phyloP scores from a whole-genome alignment of 1,284 basidiomycete species.

The Pseudozyma flocculosa region DNA sequence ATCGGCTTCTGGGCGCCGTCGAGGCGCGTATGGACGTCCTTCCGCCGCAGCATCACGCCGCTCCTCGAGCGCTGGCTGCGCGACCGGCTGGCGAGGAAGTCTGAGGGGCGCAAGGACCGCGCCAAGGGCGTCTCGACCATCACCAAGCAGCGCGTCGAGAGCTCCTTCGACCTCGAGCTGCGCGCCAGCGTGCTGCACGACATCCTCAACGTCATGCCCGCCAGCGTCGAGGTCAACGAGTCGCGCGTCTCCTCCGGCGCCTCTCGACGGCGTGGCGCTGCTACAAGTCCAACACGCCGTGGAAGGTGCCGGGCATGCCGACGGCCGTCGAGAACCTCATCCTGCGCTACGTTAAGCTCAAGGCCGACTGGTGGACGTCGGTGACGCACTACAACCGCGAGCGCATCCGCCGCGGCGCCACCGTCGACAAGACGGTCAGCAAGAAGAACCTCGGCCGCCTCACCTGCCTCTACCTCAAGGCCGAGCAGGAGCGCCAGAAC shows the following conservation, averaged over 20 bases:
- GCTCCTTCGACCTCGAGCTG: conserved; percentile 95
- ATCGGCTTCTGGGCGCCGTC: conserved; percentile 99
- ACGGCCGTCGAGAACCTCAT: conserved; percentile 99
- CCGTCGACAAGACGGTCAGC: conserved; percentile 98
- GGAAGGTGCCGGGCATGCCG: conserved; percentile 96
- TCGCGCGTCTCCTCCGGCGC: conserved; percentile 95
- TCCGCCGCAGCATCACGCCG: conserved; percentile 97
- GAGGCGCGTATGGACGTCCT: conserved; percentile 99
- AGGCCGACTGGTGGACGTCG: conserved; percentile 98
- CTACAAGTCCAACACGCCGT: conserved; percentile 99
- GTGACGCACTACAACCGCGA: conserved; percentile 89
- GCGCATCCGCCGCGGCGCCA: conserved; percentile 91
- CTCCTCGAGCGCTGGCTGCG: conserved; percentile 96
- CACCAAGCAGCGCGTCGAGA: conserved; percentile 98
- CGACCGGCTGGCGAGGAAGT: conserved; percentile 94
- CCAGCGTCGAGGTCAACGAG: conserved; percentile 98
- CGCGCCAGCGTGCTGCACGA: conserved; percentile 99
- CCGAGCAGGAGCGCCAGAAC: conserved; percentile 57
- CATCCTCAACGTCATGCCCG: conserved; percentile 86
- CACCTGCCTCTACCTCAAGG: conserved; percentile 66
- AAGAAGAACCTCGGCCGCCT: conserved; percentile 92
- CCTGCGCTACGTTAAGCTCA: conserved; percentile 97
- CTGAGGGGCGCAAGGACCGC: conserved; percentile 85
- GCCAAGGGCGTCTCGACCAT: conserved; percentile 79
- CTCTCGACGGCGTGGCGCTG: conserved; percentile 92